Evolutionary conservation across 2,329 filamentous ascomycete species (phyloP).

Genomic region (Fusarium sp.): DNA sequence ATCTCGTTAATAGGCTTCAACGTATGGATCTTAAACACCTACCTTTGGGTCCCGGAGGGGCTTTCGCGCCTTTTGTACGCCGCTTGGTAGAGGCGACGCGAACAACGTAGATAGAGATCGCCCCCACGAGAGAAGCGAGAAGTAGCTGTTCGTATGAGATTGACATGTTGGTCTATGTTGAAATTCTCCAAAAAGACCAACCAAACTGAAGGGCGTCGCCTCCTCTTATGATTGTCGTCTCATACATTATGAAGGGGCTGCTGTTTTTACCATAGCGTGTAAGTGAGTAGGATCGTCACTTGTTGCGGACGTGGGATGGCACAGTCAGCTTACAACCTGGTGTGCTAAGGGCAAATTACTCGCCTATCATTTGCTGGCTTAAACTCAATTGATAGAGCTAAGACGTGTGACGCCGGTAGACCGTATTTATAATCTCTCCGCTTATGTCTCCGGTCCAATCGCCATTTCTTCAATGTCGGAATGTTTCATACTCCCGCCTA

Average conservation of each 20-base stretch:
- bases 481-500: not conserved
- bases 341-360: not conserved
- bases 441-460: not conserved
- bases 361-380: not conserved
- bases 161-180: not conserved
- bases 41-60: slow-evolving; percentile 8
- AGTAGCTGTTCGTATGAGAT: not conserved
- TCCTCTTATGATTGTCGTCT: not conserved
- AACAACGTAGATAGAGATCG: not conserved
- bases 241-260: not conserved
- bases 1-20: not conserved
- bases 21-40: too few species aligned
- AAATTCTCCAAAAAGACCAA: too few species aligned
- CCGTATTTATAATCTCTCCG: not conserved
- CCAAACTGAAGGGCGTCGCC: not conserved
- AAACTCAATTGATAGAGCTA: not conserved
- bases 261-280: not conserved
- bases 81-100: not conserved
- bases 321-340: not conserved
- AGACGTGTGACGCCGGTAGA: not conserved
- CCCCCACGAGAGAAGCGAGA: not conserved
- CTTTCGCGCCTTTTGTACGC: slow-evolving; percentile 1
- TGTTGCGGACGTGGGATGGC: not conserved
- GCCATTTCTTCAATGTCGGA: not conserved
- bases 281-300: not conserved